These are phyloP conservation scores for Alopecurus myosuroides DNA, from an alignment of 176 grass and related monocot genomes.

Conservation along the genomic window DNA sequence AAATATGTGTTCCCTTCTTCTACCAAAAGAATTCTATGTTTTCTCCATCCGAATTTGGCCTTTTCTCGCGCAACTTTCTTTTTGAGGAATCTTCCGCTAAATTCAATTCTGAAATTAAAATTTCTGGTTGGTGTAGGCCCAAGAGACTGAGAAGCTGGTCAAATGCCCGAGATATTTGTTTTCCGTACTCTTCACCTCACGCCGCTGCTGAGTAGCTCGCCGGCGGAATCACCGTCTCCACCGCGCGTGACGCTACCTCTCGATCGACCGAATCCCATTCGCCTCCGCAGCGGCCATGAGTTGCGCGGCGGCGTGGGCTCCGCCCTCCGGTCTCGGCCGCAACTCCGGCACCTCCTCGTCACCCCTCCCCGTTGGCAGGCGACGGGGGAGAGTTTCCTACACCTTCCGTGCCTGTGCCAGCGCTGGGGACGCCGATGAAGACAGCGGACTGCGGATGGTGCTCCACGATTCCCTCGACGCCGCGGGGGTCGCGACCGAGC, in stretches of 20 bases:
- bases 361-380: neutral
- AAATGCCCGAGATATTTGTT: slow-evolving; percentile 16
- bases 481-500: slow-evolving; percentile 44
- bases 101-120: neutral
- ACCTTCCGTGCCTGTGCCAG: slow-evolving; percentile 2
- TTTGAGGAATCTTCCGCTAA: neutral
- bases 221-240: neutral
- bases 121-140: neutral
- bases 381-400: neutral
- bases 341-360: neutral
- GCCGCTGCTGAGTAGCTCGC: neutral
- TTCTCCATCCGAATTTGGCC: neutral
- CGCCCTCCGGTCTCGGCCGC: slow-evolving; percentile 3
- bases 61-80: neutral
- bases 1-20: no score
- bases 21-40: no score
- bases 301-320: slow-evolving; percentile 20
- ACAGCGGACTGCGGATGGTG: slow-evolving; percentile 27
- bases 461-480: slow-evolving; percentile 75
- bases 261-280: neutral
- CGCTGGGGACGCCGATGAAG: neutral
- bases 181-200: neutral
- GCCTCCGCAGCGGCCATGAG: slow-evolving; percentile 9
- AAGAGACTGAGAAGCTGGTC: neutral
- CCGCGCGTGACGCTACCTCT: neutral